Base-by-base conservation (phyloP, 805 yeast genomes). In the Saccharomycopsis selenospora region DNA sequence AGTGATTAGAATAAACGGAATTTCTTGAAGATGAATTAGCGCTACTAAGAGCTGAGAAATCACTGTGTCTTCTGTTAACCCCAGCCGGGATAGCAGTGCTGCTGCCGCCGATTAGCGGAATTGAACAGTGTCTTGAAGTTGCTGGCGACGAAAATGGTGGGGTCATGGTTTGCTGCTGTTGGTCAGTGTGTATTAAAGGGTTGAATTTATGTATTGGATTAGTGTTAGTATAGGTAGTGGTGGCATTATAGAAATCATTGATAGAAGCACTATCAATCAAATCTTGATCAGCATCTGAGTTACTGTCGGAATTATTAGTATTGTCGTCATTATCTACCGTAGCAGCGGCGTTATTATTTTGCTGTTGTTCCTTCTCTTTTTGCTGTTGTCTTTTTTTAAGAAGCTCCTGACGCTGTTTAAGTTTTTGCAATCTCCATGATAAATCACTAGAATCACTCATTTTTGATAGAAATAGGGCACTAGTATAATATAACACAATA, bases 401-500 rank as follows among this genome's bases (percentile, higher is more conserved):
- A n/a, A 13, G 24, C 25, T 48, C 45, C 20, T 46, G 53, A 27
- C 53, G 43, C 27, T 46, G 47, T 29, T 47, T 50, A 17, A 48
- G 25, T 40, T 50, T 50, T 26, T 46, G 53, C n/a, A 50, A 30
- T 42, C 53, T 47, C 53, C 53, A 50, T 14, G 53, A 46, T 27
- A 46, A 27, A 38, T 50, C 53, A 3, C 20, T 28, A 40, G 44
- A 33, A 33, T 33, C 38, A 33, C 38, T 33, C 38, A 33, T 33
- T 14, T 10, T n/a, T n/a, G n/a, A n/a, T n/a, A n/a, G n/a, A n/a
- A n/a, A n/a, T n/a, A n/a, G n/a, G n/a, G n/a, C n/a, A n/a, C n/a
- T n/a, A n/a, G n/a, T n/a, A n/a, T n/a, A n/a, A n/a, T n/a, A n/a
- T n/a, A n/a, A n/a, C n/a, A n/a, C n/a, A n/a, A n/a, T n/a, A n/a